Evolutionary conservation across 75 land plant genomes (phyloP).

Genomic region (Gnetum montanum): DNA sequence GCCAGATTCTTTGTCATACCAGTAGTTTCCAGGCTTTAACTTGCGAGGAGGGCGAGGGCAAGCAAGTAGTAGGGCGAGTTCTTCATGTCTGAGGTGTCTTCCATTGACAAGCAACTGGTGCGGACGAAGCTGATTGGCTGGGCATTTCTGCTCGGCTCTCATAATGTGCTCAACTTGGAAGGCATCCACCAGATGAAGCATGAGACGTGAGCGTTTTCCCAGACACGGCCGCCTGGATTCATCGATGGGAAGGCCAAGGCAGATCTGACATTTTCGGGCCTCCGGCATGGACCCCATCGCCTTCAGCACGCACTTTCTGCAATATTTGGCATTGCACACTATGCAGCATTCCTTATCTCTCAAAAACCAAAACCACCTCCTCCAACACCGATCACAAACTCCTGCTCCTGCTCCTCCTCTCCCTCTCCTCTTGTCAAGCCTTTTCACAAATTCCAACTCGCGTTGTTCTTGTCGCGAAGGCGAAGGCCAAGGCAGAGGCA

Average conservation of each 20-base stretch:
- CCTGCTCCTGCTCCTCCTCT: slow-evolving; percentile 48
- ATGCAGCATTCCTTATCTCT: slow-evolving; percentile 79
- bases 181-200: slow-evolving; percentile 58
- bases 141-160: slow-evolving; percentile 89
- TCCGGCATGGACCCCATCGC: slow-evolving; percentile 99
- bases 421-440: slow-evolving; percentile 31
- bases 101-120: slow-evolving; percentile 84
- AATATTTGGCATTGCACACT: slow-evolving; percentile 77
- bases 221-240: slow-evolving; percentile 57
- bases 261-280: slow-evolving; percentile 78
- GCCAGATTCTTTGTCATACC: slow-evolving; percentile 96
- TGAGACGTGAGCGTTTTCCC: slow-evolving; percentile 76
- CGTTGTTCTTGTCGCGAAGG: no score
- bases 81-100: slow-evolving; percentile 51
- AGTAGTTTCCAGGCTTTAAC: slow-evolving; percentile 83
- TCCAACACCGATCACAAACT: no score
- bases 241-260: slow-evolving; percentile 72
- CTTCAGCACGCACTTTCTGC: slow-evolving; percentile 70
- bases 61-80: slow-evolving; percentile 60
- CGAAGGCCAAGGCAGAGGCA: no score
- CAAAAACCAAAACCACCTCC: no score
- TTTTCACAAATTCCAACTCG: no score
- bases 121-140: slow-evolving; percentile 88
- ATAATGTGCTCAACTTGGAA: slow-evolving; percentile 85
- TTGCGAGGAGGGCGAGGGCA: slow-evolving; percentile 68